Percentiles rank a stretch among this genome's conserved stretches.
phyloP scores from a whole-genome alignment of 331 rosid genomes.

The Cydonia oblonga region DNA sequence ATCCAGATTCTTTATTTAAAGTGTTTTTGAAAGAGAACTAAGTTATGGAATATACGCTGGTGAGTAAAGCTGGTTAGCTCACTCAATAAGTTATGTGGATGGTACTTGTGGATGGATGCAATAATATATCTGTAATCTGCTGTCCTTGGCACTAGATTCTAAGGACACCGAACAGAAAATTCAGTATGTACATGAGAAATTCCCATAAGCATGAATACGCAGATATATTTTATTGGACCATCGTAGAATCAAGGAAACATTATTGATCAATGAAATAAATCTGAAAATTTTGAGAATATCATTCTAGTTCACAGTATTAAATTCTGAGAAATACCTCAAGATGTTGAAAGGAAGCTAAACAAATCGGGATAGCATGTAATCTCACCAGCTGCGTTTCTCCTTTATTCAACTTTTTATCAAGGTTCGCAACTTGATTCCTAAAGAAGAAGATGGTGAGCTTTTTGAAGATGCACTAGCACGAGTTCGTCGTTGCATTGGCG shows the following conservation, averaged over 20 bases:
- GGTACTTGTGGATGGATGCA: background rate
- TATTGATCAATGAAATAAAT: background rate
- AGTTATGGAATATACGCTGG: background rate
- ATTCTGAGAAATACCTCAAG: background rate
- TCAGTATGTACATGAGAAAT: background rate
- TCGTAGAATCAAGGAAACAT: background rate
- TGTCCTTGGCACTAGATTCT: background rate
- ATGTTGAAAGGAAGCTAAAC: background rate
- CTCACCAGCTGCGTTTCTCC: background rate
- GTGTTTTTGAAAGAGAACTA: background rate
- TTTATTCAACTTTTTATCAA: slow-evolving; percentile 8
- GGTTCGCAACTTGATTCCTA: slow-evolving; percentile 70
- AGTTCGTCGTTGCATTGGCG: slow-evolving; percentile 62
- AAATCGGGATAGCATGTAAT: background rate
- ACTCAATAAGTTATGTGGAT: background rate
- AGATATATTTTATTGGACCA: background rate
- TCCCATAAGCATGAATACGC: background rate
- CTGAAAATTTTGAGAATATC: background rate
- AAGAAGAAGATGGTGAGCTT: slow-evolving; percentile 71
- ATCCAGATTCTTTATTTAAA: background rate
- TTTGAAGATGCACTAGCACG: slow-evolving; percentile 90
- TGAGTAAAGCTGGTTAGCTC: background rate
- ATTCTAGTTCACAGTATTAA: background rate
- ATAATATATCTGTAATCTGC: background rate
- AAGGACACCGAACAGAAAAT: background rate